Evolutionary conservation across 2,329 filamentous ascomycete species (phyloP).

Genomic region (Corinectria fuckeliana): DNA sequence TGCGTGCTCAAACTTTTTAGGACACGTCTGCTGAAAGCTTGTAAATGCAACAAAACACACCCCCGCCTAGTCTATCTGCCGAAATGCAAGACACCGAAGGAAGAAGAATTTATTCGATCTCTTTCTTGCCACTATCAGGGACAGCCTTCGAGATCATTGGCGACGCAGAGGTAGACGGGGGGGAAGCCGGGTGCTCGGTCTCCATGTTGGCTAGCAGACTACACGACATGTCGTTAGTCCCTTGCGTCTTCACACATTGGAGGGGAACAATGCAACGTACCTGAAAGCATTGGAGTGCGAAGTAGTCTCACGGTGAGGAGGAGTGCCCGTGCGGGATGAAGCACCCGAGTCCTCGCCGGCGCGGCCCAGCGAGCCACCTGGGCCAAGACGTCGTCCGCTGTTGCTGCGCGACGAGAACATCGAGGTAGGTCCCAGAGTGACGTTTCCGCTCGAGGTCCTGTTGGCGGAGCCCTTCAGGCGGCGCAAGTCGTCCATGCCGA

Average conservation of each 20-base stretch:
- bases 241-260: background rate
- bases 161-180: conserved; percentile 72
- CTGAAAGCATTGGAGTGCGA: conserved; percentile 91
- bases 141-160: conserved; percentile 69
- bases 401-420: conserved; percentile 91
- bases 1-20: conserved; percentile 55
- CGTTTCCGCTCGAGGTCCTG: conserved; percentile 66
- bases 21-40: conserved; percentile 55
- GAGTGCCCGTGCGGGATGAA: conserved; percentile 89
- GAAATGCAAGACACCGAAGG: conserved; percentile 53
- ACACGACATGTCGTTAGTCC: background rate
- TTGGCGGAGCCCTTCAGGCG: conserved; percentile 73
- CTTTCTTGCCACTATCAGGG: conserved; percentile 63
- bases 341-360: conserved; percentile 84
- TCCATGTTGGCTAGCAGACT: conserved; percentile 68
- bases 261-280: conserved; percentile 60
- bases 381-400: conserved; percentile 83
- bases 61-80: conserved; percentile 60
- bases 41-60: conserved; percentile 55
- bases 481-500: conserved; percentile 89
- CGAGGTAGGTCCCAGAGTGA: conserved; percentile 80
- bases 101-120: conserved; percentile 50
- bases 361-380: conserved; percentile 74
- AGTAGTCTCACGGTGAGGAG: conserved; percentile 66
- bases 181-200: conserved; percentile 69